Evolutionary conservation across 75 land plant genomes (phyloP).

Genomic region (Larix kaempferi): DNA sequence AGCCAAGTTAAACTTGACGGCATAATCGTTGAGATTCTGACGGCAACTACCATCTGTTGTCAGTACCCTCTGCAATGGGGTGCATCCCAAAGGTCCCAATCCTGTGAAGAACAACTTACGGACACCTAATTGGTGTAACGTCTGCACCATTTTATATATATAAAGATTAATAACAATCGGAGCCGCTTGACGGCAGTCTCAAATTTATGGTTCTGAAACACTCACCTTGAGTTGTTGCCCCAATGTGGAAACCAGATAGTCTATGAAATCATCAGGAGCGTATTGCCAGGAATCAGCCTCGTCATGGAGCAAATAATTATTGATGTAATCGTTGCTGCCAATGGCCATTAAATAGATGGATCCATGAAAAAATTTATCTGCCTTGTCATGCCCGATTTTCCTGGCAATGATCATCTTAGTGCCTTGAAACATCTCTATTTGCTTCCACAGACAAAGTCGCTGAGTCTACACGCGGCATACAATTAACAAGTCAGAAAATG

Average conservation of each 20-base stretch:
- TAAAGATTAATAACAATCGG: too few species aligned
- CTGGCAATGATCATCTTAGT: conserved; percentile 14
- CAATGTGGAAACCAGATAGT: conserved; percentile 52
- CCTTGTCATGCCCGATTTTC: too few species aligned
- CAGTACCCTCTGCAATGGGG: too few species aligned
- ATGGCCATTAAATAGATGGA: conserved; percentile 57
- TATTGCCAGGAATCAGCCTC: too few species aligned
- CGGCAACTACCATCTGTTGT: conserved; percentile 45
- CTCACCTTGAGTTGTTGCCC: conserved; percentile 39
- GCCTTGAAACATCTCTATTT: conserved; percentile 63
- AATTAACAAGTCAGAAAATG: too few species aligned
- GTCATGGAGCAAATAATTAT: not conserved
- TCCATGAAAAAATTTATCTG: not conserved
- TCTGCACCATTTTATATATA: conserved; percentile 18
- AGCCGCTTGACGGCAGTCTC: too few species aligned
- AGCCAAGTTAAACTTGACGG: conserved; percentile 55
- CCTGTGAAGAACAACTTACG: conserved; percentile 61
- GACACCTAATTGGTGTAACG: conserved; percentile 60
- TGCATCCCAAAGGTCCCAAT: conserved; percentile 75
- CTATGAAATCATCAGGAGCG: conserved; percentile 13
- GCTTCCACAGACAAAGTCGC: conserved; percentile 57
- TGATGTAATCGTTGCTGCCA: conserved; percentile 95
- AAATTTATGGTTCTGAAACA: not conserved
- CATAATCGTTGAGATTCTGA: conserved; percentile 53
- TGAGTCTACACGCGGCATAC: conserved; percentile 43